Evolutionary conservation across 148 eudicot genomes (phyloP).

Genomic region (Vaccinium corymbosum): DNA sequence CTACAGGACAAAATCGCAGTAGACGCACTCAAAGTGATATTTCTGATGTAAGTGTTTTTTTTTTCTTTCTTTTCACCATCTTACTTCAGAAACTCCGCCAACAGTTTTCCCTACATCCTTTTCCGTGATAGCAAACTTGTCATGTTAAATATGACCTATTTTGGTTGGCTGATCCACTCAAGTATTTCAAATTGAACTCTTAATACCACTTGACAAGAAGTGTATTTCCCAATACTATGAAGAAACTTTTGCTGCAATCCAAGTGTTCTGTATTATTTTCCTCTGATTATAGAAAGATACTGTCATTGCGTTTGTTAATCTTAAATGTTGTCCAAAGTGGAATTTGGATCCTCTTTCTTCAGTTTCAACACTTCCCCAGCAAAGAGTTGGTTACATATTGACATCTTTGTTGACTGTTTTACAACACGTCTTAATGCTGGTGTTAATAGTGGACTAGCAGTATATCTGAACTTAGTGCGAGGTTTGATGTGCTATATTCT

Average conservation of each 20-base stretch:
- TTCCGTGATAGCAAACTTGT: neutral
- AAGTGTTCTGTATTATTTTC: too few species aligned
- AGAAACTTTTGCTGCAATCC: neutral
- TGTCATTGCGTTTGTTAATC: neutral
- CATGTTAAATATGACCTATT: neutral
- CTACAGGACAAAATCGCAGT: constrained; percentile 40
- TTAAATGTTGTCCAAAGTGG: neutral
- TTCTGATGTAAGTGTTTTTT: constrained; percentile 51
- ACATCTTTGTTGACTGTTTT: neutral
- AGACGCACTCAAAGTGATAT: constrained; percentile 64
- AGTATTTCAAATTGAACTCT: neutral
- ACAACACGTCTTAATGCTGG: neutral
- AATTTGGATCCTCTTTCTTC: neutral
- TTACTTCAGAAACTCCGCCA: neutral
- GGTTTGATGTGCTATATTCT: neutral
- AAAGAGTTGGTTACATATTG: neutral
- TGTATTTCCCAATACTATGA: neutral
- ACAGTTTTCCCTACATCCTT: neutral
- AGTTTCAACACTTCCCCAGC: neutral
- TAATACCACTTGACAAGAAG: neutral
- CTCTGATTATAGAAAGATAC: neutral
- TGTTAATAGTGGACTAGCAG: neutral
- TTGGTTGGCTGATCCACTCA: neutral
- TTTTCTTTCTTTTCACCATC: neutral
- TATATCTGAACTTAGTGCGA: neutral